phyloP scores from a whole-genome alignment of 495 filamentous ascomycete species.

The Tuber microsphaerosporum region DNA sequence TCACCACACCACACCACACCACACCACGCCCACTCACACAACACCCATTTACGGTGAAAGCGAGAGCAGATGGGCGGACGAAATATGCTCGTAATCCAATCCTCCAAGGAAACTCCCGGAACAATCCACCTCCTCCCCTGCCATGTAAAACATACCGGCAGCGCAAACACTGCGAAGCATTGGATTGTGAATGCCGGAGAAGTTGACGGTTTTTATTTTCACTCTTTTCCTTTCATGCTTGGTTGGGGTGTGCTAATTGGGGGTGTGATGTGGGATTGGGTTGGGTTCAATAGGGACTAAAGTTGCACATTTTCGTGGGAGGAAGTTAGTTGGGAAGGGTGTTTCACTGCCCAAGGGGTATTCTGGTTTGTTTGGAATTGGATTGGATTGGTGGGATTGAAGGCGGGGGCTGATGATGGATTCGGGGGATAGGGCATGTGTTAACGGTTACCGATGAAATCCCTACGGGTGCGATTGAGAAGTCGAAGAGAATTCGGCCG shows the following conservation, averaged over 20 bases:
- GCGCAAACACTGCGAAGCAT: constrained; percentile 60
- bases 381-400: constrained; percentile 2
- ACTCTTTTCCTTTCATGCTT: not conserved
- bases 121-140: constrained; percentile 80
- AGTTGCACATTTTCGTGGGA: constrained; percentile 72
- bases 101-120: constrained; percentile 3
- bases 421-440: constrained; percentile 36
- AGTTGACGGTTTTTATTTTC: constrained; percentile 18
- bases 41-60: not conserved
- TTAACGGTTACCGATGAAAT: constrained; percentile 33
- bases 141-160: constrained; percentile 69
- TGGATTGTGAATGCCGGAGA: constrained; percentile 54
- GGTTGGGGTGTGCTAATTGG: constrained; percentile 9
- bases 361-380: constrained; percentile 48
- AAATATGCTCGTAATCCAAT: not conserved
- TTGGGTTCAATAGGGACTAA: constrained; percentile 46
- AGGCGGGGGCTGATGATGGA: not conserved
- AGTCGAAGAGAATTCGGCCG: constrained; percentile 41
- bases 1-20: not conserved
- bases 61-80: not conserved
- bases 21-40: not conserved
- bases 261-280: not conserved
- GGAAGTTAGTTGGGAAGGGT: constrained; percentile 64
- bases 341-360: constrained; percentile 69
- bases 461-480: constrained; percentile 1